Conservation (phyloP, 2,329 filamentous ascomycete species). For the Venturia asperata region DNA sequence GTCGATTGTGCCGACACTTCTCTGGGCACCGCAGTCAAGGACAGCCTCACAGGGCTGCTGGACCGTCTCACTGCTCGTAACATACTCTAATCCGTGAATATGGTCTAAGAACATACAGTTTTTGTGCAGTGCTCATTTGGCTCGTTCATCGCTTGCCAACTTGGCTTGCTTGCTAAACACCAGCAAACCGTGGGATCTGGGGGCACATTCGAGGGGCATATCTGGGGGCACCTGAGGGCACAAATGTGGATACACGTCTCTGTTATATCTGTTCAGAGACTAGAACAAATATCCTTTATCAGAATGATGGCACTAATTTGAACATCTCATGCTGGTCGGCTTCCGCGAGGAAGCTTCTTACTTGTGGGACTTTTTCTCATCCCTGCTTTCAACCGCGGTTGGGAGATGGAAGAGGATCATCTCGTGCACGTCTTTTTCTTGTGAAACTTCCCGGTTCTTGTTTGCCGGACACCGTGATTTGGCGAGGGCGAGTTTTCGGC, state of each 20-base stretch:
- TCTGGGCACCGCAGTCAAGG: background rate
- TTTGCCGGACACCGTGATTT: too few relatives aligned
- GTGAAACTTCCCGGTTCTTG: too few relatives aligned
- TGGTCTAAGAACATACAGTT: background rate
- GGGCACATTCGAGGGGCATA: background rate
- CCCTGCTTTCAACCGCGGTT: slow-evolving; percentile 15
- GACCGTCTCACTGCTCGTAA: background rate
- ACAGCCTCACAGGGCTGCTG: background rate
- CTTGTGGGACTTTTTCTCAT: slow-evolving; percentile 17
- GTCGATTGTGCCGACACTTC: background rate
- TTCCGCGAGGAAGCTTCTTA: background rate
- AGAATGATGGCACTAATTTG: background rate
- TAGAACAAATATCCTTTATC: background rate
- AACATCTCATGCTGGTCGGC: background rate
- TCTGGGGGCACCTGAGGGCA: background rate
- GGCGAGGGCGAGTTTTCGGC: too few relatives aligned
- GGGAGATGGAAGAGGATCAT: slow-evolving; percentile 15
- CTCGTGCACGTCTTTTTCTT: too few relatives aligned
- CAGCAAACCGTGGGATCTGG: background rate
- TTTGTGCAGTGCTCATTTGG: background rate
- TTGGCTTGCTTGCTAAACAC: background rate
- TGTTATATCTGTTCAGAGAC: background rate
- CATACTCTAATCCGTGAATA: background rate
- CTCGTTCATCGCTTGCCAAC: background rate
- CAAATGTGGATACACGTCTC: background rate